Conservation (phyloP, 495 filamentous ascomycete species). For the Hypoxylon perforatum region DNA sequence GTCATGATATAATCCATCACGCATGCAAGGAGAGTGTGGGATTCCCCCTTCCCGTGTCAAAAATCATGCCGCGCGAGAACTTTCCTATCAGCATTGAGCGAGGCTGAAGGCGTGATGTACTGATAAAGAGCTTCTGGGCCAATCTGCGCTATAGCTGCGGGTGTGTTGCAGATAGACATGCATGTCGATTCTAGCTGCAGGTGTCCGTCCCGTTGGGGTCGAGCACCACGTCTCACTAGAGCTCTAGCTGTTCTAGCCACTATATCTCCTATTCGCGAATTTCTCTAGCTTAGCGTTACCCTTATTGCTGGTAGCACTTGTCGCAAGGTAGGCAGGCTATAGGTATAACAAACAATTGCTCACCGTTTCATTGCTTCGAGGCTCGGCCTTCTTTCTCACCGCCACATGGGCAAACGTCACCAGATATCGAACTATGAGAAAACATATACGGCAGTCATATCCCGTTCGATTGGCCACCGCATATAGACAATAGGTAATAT, state of each 20-base stretch:
- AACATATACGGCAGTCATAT: constrained; percentile 1
- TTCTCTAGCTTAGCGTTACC: constrained; percentile 27
- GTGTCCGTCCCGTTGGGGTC: constrained; percentile 23
- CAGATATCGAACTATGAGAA: constrained; percentile 12
- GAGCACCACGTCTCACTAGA: constrained; percentile 15
- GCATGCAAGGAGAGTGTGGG: constrained; percentile 10
- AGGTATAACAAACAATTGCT: constrained; percentile 7
- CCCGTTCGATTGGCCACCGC: not conserved
- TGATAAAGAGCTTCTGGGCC: constrained; percentile 11
- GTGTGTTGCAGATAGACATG: constrained; percentile 44
- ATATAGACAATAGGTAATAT: not conserved
- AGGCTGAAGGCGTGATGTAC: constrained; percentile 25
- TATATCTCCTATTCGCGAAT: constrained; percentile 36
- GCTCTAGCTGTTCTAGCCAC: constrained; percentile 19
- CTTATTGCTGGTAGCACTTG: constrained; percentile 32
- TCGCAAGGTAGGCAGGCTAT: constrained; percentile 13
- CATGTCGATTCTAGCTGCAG: constrained; percentile 40
- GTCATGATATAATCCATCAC: constrained; percentile 18
- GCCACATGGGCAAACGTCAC: constrained; percentile 34
- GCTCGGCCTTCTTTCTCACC: constrained; percentile 33
- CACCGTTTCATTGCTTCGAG: constrained; percentile 16
- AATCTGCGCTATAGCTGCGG: constrained; percentile 26
- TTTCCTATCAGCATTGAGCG: constrained; percentile 7
- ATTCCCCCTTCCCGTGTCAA: constrained; percentile 14
- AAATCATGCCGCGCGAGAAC: constrained; percentile 11